Base-by-base conservation (phyloP, 192 early-diverging fungal species). In the Gonapodya prolifera region DNA sequence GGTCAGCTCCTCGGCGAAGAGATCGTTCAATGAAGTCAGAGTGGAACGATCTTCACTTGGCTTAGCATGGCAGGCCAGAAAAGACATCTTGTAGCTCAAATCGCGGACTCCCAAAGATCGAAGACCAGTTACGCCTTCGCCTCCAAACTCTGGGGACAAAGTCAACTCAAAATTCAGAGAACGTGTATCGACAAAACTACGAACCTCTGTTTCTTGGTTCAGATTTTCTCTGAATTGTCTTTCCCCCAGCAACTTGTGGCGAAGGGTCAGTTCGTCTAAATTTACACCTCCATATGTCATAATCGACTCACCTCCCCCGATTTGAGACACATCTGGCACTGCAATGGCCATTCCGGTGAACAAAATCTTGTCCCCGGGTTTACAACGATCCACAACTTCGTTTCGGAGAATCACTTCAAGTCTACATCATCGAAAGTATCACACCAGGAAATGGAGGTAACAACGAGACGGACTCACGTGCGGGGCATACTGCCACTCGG, bases 401-500 rank as follows among this genome's bases (percentile, higher is more conserved):
- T 93, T 91, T 33, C 97, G 89, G 75, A 99, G 83, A 82, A 99
- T 94, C 0, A 98, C 93, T 79, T 99, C 97, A 82, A 99, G 86
- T 1, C 92, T 91, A 84, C 2, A 35, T 70, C 1, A 0, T 71
- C n/a, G 17, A 33, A 31, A 0, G 2, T 34, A 34, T 30, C 32
- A 1, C 34, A 77, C 32, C 18, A 18, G 35, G 30, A 28, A 35
- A 30, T 16, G 1, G 33, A 34, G 2, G 23, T 23, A 33, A 76
- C 30, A 76, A 76, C 33, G 34, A 71, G 35, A 16, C 36, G 2
- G 28, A 85, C 83, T 75, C 81, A 92, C 91, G 91, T 93, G 82
- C 97, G 87, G 33, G 97, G 97, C 96, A 98, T 98, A 77, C 92
- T 92, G 35, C 97, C 97, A 2, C 96, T 91, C 31, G 97, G 97